Base-by-base conservation (phyloP, 495 filamentous ascomycete species). In the Durotheca rogersii region DNA sequence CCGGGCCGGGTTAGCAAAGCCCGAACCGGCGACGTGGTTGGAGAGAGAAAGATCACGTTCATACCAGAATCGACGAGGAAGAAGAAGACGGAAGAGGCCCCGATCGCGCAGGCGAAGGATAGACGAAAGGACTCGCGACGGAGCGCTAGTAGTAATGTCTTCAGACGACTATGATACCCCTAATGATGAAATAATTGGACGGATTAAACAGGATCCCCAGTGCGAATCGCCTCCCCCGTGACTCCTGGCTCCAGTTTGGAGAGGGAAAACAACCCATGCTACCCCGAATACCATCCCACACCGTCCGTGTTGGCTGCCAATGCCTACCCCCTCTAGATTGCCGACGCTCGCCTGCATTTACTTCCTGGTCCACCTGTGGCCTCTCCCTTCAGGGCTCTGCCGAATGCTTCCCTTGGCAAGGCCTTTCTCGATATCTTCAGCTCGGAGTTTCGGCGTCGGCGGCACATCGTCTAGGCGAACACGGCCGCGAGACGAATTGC, bases 11-110 rank as follows among this genome's bases (percentile, higher is more conserved):
- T 73, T 25, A 69, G 64, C 20, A 79, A 77, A 44, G 35, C 53
- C 1, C 72, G 74, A 17, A 68, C 66, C 2, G 72, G 75, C 31
- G 80, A 81, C 14, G 79, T 86, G 1, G 81, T 88, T 17, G 93
- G 94, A 7, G 94, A 96, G 67, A 78, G 85, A 60, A 82, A 93
- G 65, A 72, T 97, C 39, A 89, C 89, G 14, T 97, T 96, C 73
- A 82, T 83, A 44, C 88, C 88, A 14, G 72, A 76, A 30, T 75
- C 70, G 31, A n/a, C n/a, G n/a, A 84, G 78, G 53, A 80, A 69
- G 43, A 83, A 78, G 61, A 72, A 67, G 52, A 67, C 63, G 52
- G 67, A 65, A 32, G 67, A 61, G 42, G 59, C 52, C 41, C 66
- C 36, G 57, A 66, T 41, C 52, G 43, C 60, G 20, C 61, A 69